Conservation (phyloP, 148 eudicot genomes). For the Camellia japonica region DNA sequence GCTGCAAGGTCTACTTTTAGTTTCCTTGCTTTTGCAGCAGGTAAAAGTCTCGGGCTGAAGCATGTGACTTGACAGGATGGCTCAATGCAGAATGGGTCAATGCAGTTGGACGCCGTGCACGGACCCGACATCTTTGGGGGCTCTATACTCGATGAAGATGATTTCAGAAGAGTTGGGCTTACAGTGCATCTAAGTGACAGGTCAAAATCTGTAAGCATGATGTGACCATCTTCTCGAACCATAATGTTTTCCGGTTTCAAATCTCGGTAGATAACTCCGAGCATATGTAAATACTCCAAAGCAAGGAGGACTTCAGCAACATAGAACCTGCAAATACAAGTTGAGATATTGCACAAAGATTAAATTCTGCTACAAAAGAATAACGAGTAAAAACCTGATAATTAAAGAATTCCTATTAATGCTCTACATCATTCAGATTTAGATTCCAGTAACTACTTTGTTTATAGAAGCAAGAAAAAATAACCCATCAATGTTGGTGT, state of each 20-base stretch:
- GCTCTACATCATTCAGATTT: not conserved
- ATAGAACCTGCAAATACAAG: constrained; percentile 58
- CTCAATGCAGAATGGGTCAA: constrained; percentile 70
- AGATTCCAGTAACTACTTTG: not conserved
- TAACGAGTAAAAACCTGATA: not conserved
- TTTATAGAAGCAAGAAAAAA: not conserved
- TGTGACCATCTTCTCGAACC: constrained; percentile 92
- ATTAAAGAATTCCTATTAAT: not conserved
- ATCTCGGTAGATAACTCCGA: constrained; percentile 86
- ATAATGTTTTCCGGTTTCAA: constrained; percentile 85
- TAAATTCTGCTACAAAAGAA: not conserved
- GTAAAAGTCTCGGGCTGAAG: constrained; percentile 65
- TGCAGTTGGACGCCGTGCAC: constrained; percentile 65
- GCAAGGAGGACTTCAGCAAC: constrained; percentile 92
- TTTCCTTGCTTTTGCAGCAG: constrained; percentile 45
- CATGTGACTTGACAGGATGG: constrained; percentile 82
- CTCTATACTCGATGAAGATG: constrained; percentile 41
- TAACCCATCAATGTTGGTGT: not conserved
- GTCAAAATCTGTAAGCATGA: constrained; percentile 92
- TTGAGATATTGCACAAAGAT: not conserved
- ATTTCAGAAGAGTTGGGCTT: constrained; percentile 68
- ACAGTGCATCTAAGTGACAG: constrained; percentile 85
- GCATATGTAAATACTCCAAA: constrained; percentile 89
- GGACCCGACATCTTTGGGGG: constrained; percentile 61
- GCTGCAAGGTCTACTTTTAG: constrained; percentile 46